A percentile compares a stretch with the other conserved stretches of the same genome.
Conservation (phyloP, 176 grass and related monocot species). For the Bonia amplexicaulis region DNA sequence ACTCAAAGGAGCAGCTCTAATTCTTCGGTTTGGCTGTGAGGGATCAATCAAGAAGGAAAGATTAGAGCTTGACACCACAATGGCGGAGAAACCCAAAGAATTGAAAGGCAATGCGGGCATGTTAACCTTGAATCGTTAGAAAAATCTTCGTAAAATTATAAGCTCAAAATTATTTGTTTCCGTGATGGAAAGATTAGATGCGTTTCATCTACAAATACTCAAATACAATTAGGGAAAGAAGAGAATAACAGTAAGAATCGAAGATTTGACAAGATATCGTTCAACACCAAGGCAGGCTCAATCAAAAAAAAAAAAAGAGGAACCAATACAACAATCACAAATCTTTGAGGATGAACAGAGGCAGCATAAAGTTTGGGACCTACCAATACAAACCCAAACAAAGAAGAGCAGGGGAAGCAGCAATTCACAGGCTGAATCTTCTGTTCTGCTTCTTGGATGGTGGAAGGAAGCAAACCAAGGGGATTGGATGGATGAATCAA, state of each 20-base stretch:
- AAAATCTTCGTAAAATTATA: not conserved
- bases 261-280: not conserved
- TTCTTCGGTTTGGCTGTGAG: slow-evolving; percentile 18
- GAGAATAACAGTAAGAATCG: not conserved
- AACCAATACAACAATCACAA: not conserved
- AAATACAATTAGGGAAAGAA: not conserved
- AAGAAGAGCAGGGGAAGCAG: not conserved
- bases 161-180: not conserved
- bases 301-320: not conserved
- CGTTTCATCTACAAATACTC: not conserved
- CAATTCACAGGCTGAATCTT: not conserved
- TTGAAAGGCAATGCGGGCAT: slow-evolving; percentile 3
- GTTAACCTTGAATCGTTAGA: not conserved
- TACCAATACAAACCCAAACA: slow-evolving; percentile 7
- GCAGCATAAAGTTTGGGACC: not conserved
- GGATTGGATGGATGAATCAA: not conserved
- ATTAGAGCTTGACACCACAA: not conserved
- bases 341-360: not conserved
- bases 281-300: not conserved
- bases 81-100: not conserved
- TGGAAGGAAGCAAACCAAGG: not conserved
- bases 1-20: slow-evolving; percentile 27
- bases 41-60: not conserved
- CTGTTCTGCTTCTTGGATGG: not conserved
- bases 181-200: not conserved